Percentiles rank a stretch among this genome's conserved stretches.
Conservation (phyloP, 768 basidiomycete species). For the Clavulina sp. region DNA sequence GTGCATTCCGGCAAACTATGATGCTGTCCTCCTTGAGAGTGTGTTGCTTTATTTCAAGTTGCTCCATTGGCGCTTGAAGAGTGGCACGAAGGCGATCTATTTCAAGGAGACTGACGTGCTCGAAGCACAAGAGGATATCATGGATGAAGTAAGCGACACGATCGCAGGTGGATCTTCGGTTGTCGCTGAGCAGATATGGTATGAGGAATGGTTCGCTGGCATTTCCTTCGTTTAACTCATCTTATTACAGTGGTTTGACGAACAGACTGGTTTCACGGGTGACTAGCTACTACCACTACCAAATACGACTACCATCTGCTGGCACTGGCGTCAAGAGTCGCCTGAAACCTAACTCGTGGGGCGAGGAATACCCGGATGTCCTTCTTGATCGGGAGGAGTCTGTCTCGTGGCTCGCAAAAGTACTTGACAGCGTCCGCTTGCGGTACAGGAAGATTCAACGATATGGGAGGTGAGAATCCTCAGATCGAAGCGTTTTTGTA, state of each 20-base stretch:
- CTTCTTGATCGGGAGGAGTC: conserved; percentile 59
- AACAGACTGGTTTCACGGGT: conserved; percentile 87
- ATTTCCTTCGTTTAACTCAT: conserved; percentile 2
- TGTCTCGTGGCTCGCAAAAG: conserved; percentile 74
- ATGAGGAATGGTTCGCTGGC: conserved; percentile 15
- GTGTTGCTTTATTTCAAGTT: conserved; percentile 81
- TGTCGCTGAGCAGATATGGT: conserved; percentile 95
- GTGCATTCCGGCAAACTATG: conserved; percentile 82
- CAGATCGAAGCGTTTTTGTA: background rate
- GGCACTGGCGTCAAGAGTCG: background rate
- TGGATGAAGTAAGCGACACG: conserved; percentile 80
- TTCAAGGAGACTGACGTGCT: conserved; percentile 98
- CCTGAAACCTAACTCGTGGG: background rate
- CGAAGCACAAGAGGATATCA: conserved; percentile 89
- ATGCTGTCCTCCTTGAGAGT: conserved; percentile 72
- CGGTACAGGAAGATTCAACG: conserved; percentile 89
- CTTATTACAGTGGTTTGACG: conserved; percentile 51
- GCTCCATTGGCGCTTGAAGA: conserved; percentile 91
- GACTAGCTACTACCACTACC: conserved; percentile 86
- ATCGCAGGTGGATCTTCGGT: conserved; percentile 73
- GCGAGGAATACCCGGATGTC: too few relatives aligned
- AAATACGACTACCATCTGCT: conserved; percentile 38
- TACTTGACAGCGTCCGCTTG: conserved; percentile 79
- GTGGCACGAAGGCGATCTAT: conserved; percentile 77
- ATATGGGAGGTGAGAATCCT: conserved; percentile 52